These are phyloP conservation scores for Sugiyamaella pinicola DNA, from an alignment of 1,139 yeast genomes.

Conservation along the genomic window DNA sequence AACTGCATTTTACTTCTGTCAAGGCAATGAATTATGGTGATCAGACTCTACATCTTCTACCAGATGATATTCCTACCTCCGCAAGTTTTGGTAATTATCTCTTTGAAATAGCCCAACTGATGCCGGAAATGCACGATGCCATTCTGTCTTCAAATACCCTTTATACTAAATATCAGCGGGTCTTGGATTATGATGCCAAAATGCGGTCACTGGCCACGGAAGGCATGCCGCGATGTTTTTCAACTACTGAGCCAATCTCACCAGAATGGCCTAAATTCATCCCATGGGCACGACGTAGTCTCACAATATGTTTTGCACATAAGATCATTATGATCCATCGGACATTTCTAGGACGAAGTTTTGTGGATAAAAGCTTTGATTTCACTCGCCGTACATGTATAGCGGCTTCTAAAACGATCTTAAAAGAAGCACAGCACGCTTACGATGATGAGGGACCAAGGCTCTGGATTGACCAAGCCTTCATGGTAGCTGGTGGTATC, in stretches of 20 bases:
- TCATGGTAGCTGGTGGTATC: not conserved
- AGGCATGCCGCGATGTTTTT: not conserved
- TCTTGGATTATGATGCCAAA: not conserved
- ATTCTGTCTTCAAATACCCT: not conserved
- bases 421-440: not conserved
- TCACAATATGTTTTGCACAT: slow-evolving; percentile 1
- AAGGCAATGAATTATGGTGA: not conserved
- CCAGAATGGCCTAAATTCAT: slow-evolving; percentile 1
- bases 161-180: not conserved
- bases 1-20: not conserved
- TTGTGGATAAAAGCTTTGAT: not conserved
- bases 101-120: not conserved
- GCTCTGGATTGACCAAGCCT: not conserved
- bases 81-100: not conserved
- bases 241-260: not conserved
- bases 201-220: not conserved
- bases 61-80: not conserved
- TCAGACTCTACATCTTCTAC: not conserved
- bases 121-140: not conserved
- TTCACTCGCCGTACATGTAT: not conserved
- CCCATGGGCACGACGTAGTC: slow-evolving; percentile 1
- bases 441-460: slow-evolving; percentile 1
- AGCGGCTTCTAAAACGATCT: not conserved
- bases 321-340: slow-evolving; percentile 1
- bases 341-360: not conserved